These are phyloP conservation scores for Sporothrix brasiliensis DNA, from an alignment of 2,329 filamentous ascomycete genomes.

Conservation along the genomic window DNA sequence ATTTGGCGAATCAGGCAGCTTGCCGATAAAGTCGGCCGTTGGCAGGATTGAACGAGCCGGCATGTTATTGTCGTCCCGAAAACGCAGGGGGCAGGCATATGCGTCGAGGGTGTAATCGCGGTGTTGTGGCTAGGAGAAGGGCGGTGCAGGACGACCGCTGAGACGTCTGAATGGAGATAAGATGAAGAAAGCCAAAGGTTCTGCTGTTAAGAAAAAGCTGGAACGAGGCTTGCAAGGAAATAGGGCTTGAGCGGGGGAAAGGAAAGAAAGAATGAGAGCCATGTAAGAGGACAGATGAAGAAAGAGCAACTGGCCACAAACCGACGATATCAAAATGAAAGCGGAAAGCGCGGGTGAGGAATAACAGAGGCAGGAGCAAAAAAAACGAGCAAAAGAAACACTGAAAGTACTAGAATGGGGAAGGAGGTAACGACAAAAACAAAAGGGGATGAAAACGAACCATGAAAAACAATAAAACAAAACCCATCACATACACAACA, in stretches of 20 bases:
- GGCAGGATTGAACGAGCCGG: background rate
- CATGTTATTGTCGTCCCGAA: conserved; percentile 5
- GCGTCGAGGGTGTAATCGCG: background rate
- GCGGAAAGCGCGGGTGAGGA: conserved; percentile 15
- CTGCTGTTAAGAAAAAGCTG: background rate
- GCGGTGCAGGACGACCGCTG: background rate
- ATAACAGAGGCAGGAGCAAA: background rate
- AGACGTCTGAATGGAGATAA: conserved; percentile 1
- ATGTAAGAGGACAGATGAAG: background rate
- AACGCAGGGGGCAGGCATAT: background rate
- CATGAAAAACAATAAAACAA: background rate
- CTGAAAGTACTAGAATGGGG: background rate
- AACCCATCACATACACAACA: background rate
- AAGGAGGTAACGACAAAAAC: background rate
- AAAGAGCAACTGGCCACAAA: background rate
- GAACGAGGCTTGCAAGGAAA: background rate
- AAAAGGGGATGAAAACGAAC: background rate
- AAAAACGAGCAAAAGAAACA: background rate
- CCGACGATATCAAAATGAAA: background rate
- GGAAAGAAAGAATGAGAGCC: background rate
- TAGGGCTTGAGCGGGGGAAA: background rate
- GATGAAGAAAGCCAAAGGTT: background rate
- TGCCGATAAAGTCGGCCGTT: conserved; percentile 17
- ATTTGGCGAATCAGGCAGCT: conserved; percentile 26
- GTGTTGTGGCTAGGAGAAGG: background rate